Evolutionary conservation across 306 rosid species (phyloP), one percentile per base, ranked within the genome.

Genomic region (Prinsepia uniflora): DNA sequence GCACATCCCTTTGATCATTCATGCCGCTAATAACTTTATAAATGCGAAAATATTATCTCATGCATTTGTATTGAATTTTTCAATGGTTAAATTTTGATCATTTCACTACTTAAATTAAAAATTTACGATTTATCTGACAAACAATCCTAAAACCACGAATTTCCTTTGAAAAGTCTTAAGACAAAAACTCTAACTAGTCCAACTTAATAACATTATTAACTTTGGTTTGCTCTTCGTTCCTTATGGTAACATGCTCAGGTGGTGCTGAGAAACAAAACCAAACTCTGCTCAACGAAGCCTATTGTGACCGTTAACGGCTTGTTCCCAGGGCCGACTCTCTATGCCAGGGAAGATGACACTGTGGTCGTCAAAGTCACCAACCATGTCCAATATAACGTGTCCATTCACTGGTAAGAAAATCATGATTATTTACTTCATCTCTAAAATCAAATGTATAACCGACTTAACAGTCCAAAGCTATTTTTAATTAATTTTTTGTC

Each of bases 291-390:
- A 12, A 77, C 76, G 71, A 92, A 92, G 71, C 66, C 89, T 43
- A 84, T 86, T 17, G 87, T 92, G 14, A 92, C 98, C 0, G 63
- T 92, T 8, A 92, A 92, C 20, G 98, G 98, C 1, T 73, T 77
- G 78, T 92, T 90, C 68, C 98, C 98, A 0, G 98, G 98, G 42
- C 96, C 98, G 43, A 92, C 96, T 46, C 82, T 92, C 47, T 86
- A 90, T 53, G 98, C 93, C 22, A 86, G 98, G 68, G 98, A 92
- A 75, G 96, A 75, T 69, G 96, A 92, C 30, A 88, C 84, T 6
- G 93, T 92, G 54, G 81, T 92, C 2, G 88, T 92, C 63, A 88
- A 68, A 75, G 98, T 92, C 12, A 76, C 76, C 56, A 92, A 92
- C 74, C 86, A 77, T 65, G 98, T 88, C 76, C 48, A 69, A 30